Evolutionary conservation across 345 rosid genomes (phyloP).

Genomic region (Pistacia integerrima): DNA sequence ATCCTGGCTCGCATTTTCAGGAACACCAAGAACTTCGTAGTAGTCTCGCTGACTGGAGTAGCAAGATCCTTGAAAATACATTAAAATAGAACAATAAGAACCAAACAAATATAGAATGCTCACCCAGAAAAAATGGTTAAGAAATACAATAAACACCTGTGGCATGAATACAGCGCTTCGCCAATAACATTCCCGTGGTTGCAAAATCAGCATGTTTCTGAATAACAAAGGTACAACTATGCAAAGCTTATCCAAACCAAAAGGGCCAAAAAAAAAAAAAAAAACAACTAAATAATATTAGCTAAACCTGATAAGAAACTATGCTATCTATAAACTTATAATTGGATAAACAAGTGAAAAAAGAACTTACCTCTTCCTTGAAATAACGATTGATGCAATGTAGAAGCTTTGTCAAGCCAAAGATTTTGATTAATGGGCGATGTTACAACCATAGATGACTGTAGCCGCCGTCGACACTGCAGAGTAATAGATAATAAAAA

Average conservation of each 20-base stretch:
- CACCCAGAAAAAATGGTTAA: background rate
- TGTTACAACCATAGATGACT: slow-evolving; percentile 34
- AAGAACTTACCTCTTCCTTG: slow-evolving; percentile 43
- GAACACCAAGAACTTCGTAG: slow-evolving; percentile 82
- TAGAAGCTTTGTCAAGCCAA: slow-evolving; percentile 20
- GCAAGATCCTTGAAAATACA: slow-evolving; percentile 40
- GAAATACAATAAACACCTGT: slow-evolving; percentile 45
- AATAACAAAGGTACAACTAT: slow-evolving; percentile 35
- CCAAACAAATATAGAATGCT: background rate
- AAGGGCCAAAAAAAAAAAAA: background rate
- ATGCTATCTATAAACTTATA: background rate
- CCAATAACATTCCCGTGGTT: slow-evolving; percentile 30
- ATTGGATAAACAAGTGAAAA: background rate
- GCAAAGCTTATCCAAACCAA: slow-evolving; percentile 32
- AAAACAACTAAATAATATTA: background rate
- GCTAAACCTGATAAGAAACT: no score
- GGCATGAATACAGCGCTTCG: slow-evolving; percentile 55
- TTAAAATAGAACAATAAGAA: background rate
- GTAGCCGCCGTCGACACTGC: slow-evolving; percentile 59
- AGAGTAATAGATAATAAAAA: background rate
- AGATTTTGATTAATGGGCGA: slow-evolving; percentile 24
- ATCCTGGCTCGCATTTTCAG: slow-evolving; percentile 64
- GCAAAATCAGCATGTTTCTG: slow-evolving; percentile 36
- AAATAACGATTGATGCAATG: slow-evolving; percentile 20
- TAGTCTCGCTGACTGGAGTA: slow-evolving; percentile 46